These are phyloP conservation scores for Fusarium sarcochroum DNA, from an alignment of 2,329 filamentous ascomycete genomes.

Conservation along the genomic window DNA sequence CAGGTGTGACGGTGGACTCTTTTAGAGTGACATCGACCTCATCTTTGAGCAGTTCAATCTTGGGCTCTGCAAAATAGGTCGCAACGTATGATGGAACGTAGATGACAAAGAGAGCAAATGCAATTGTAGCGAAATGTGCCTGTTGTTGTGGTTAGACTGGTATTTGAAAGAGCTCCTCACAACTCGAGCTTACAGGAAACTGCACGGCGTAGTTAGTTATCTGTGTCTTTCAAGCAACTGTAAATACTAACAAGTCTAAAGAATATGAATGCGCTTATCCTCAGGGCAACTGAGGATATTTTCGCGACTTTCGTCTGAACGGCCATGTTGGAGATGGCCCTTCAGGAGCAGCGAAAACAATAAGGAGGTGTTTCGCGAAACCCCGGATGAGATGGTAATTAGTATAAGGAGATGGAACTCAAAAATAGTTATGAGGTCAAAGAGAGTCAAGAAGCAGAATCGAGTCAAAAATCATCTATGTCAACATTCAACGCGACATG, in stretches of 20 bases:
- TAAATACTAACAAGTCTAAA: constrained; percentile 54
- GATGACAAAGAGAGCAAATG: constrained; percentile 74
- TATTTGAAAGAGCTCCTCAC: constrained; percentile 20
- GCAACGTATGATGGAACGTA: constrained; percentile 75
- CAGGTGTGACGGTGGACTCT: constrained; percentile 57
- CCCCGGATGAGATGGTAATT: constrained; percentile 12
- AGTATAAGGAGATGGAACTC: constrained; percentile 8
- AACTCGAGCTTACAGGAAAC: constrained; percentile 54
- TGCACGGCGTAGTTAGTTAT: constrained; percentile 39
- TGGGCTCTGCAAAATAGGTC: constrained; percentile 69
- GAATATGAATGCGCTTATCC: constrained; percentile 55
- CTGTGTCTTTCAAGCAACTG: not conserved
- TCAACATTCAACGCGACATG: constrained; percentile 29
- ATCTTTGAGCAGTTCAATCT: constrained; percentile 72
- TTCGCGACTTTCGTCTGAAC: constrained; percentile 52
- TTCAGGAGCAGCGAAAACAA: constrained; percentile 23
- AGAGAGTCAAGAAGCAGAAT: constrained; percentile 42
- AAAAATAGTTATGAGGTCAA: constrained; percentile 25
- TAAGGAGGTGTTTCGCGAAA: constrained; percentile 20
- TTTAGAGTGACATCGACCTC: constrained; percentile 70
- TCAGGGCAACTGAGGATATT: constrained; percentile 56
- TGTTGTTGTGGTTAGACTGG: constrained; percentile 37
- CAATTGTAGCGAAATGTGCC: constrained; percentile 64
- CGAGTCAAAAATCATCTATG: constrained; percentile 21
- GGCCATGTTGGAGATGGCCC: constrained; percentile 46